Evolutionary conservation across 2,329 filamentous ascomycete species (phyloP).

Genomic region (Aspergillus neotritici): DNA sequence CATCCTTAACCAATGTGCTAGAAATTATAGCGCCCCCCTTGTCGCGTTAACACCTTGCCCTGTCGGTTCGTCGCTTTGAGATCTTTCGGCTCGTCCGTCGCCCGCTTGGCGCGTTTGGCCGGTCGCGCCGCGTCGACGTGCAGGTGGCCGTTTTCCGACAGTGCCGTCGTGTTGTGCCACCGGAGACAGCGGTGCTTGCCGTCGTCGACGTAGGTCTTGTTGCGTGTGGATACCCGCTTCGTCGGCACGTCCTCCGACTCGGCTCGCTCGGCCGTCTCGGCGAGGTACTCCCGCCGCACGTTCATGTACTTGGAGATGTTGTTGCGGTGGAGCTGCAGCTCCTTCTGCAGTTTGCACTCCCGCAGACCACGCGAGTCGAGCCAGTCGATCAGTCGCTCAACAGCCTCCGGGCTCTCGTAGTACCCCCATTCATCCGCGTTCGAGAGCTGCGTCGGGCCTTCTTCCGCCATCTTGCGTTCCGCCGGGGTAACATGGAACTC

Average conservation of each 20-base stretch:
- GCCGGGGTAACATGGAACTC: conserved; percentile 77
- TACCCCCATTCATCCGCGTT: conserved; percentile 85
- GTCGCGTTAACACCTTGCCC: conserved; percentile 47
- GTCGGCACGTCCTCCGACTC: conserved; percentile 43
- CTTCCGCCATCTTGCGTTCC: conserved; percentile 78
- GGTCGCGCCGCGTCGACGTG: conserved; percentile 55
- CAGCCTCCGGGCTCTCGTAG: conserved; percentile 70
- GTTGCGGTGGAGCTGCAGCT: conserved; percentile 69
- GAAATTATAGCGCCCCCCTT: conserved; percentile 47
- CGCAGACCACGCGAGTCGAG: conserved; percentile 80
- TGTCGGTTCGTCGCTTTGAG: conserved; percentile 42
- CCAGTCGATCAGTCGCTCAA: conserved; percentile 80
- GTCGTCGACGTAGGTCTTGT: conserved; percentile 54
- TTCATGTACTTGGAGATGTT: conserved; percentile 75
- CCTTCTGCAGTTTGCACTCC: conserved; percentile 81
- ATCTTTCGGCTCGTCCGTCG: conserved; percentile 35
- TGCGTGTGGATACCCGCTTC: conserved; percentile 57
- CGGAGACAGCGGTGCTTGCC: conserved; percentile 56
- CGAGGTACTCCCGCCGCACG: conserved; percentile 68
- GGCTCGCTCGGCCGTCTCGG: conserved; percentile 46
- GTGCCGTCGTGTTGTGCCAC: conserved; percentile 61
- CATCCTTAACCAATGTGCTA: conserved; percentile 15
- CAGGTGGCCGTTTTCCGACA: conserved; percentile 54
- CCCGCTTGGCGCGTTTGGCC: conserved; percentile 45
- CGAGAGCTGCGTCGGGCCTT: conserved; percentile 72